A percentile compares a stretch with the other conserved stretches of the same genome.
These are phyloP conservation scores for Cladosporium sp. DNA, from an alignment of 2,329 filamentous ascomycete genomes.

Conservation along the genomic window DNA sequence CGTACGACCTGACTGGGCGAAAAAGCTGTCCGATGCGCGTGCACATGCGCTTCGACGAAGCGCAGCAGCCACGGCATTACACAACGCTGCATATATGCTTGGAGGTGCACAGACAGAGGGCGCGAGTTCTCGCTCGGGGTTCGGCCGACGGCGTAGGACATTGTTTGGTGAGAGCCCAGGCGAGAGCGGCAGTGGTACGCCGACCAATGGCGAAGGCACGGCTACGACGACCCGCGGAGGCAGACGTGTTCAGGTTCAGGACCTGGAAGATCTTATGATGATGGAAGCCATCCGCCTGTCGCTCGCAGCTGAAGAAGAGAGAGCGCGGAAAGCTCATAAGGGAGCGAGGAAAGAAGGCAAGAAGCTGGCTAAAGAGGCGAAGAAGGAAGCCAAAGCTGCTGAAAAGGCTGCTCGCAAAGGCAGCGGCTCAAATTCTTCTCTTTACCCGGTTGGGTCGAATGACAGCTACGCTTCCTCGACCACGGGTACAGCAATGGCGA, in stretches of 20 bases:
- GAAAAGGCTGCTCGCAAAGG: constrained; percentile 41
- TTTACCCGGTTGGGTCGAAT: constrained; percentile 37
- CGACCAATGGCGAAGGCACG: constrained; percentile 28
- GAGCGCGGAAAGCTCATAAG: constrained; percentile 80
- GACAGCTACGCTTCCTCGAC: constrained; percentile 31
- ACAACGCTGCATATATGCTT: constrained; percentile 91
- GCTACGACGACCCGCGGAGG: not conserved
- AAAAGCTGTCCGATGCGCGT: constrained; percentile 79
- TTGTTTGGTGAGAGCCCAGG: constrained; percentile 49
- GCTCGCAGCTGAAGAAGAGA: constrained; percentile 86
- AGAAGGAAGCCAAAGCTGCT: constrained; percentile 60
- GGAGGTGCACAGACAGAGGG: constrained; percentile 39
- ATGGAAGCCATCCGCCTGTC: constrained; percentile 91
- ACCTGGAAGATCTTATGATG: constrained; percentile 97
- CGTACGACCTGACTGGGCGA: constrained; percentile 89
- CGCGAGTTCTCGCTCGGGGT: constrained; percentile 13
- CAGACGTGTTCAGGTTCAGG: constrained; percentile 66
- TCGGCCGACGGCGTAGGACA: constrained; percentile 47
- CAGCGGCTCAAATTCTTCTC: constrained; percentile 60
- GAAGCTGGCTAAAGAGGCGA: constrained; percentile 75
- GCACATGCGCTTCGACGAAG: constrained; percentile 81
- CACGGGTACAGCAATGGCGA: constrained; percentile 21
- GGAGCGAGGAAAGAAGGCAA: constrained; percentile 78
- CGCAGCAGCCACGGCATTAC: constrained; percentile 87
- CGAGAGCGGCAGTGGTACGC: constrained; percentile 43